Base-by-base conservation (phyloP, 2,329 filamentous ascomycete genomes). In the Keithomyces neogunnii region DNA sequence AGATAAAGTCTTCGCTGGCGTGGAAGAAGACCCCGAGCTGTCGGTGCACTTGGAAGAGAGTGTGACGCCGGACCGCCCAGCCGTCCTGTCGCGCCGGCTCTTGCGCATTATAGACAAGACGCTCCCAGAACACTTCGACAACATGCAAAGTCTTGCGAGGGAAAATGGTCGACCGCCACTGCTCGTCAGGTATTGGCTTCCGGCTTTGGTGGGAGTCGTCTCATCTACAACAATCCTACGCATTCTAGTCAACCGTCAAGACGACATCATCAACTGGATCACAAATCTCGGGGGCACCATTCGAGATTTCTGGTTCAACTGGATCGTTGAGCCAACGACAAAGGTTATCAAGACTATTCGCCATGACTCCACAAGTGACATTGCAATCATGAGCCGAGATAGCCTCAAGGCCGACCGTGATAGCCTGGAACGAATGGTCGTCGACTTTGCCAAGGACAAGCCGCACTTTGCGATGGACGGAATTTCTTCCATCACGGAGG, bases 361-460 rank as follows among this genome's bases (percentile, higher is more conserved):
- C 4, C 93, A 97, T 66, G 89, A 97, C 62, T 84, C 88, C 60
- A 86, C 84, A 58, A 96, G 89, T 63, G 92, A 97, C 64, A 92
- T 99, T 57, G 93, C 92, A 44, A 88, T 99, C 57, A 93, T 99
- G 87, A 96, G 90, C 70, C 88, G 89, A 53, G 86, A 92, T 58
- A 96, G 90, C 58, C 78, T 99, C 28, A 85, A 86, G 65, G 90
- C 91, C 1, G 93, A 99, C 65, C 83, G 89, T 33, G 89, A 90
- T 50, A 96, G 90, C 63, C 73, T 99, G 33, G 92, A 99, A 67
- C 85, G 93, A 46, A 99, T 99, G 93, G 95, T 99, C 3, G 86
- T 99, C 38, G 93, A 97, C 59, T 99, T 99, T 71, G 88, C 91
- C 4, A 73, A 85, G 8, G 90, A 96, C 59, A 89, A 90, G 61